Base-by-base conservation (phyloP, 495 filamentous ascomycete genomes). In the Pyrenula aspistea region DNA sequence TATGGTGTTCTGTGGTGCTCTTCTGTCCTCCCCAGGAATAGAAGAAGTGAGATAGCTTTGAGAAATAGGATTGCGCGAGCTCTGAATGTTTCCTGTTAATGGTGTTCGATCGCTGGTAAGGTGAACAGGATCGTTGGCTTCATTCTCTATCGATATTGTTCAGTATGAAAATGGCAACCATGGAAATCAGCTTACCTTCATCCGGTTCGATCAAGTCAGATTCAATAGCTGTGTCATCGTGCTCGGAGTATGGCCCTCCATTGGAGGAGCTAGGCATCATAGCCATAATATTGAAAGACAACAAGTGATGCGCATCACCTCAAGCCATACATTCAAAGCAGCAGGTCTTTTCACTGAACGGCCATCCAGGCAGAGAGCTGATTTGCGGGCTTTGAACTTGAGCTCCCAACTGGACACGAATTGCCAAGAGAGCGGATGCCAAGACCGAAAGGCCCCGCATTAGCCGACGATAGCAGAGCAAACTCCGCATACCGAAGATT, bases 201-300 rank as follows among this genome's bases (percentile, higher is more conserved):
- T 97, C 92, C 2, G 92, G 89, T 69, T 98, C 93, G 71, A 97
- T 96, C 62, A 95, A 71, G 63, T 96, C 90, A 61, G 91, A 84
- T 60, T 92, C 89, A 54, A 92, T 79, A 48, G 85, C 75, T n/a
- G 86, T 82, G 60, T 80, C 77, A 67, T 86, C 80, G 66, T 76
- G 71, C 8, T 42, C 31, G 15, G 15, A 8, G 55, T 59, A 71
- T 25, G 65, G 55, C 55, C 70, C 67, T 56, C 52, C 63, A 60
- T 69, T 65, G 56, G 67, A 65, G 20, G 66, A 67, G 60, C 70
- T 77, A 31, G 75, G 70, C 76, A 79, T 79, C 62, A 61, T 71
- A 49, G 59, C 60, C 56, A 55, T 65, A 10, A 52, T 42, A n/a
- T n/a, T n/a, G n/a, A n/a, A n/a, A n/a, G n/a, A n/a, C n/a, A n/a